Evolutionary conservation across 2,329 filamentous ascomycete species (phyloP).

Genomic region (Aspergillus carbonarius): DNA sequence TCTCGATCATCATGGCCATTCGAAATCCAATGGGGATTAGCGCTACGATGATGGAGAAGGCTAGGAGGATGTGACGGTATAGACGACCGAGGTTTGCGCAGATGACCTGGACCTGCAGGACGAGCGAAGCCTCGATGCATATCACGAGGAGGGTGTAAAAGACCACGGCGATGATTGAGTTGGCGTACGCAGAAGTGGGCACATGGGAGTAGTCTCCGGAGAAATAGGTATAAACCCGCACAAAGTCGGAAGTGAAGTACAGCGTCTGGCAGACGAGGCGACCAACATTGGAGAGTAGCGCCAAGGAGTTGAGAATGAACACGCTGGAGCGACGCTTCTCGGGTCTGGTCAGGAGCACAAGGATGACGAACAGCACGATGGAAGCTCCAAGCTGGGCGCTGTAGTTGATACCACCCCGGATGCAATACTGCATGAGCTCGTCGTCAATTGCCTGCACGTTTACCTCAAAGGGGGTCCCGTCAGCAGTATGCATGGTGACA

Average conservation of each 20-base stretch:
- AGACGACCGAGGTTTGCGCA: constrained; percentile 50
- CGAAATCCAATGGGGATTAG: constrained; percentile 55
- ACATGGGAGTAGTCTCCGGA: constrained; percentile 56
- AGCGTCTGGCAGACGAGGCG: constrained; percentile 48
- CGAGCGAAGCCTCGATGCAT: constrained; percentile 58
- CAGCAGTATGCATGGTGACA: constrained; percentile 47
- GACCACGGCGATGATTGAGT: constrained; percentile 50
- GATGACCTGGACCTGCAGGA: constrained; percentile 64
- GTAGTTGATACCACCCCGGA: constrained; percentile 61
- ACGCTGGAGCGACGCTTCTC: constrained; percentile 64
- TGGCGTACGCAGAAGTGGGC: constrained; percentile 43
- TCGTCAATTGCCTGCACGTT: constrained; percentile 46
- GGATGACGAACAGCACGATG: constrained; percentile 62
- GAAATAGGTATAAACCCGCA: constrained; percentile 62
- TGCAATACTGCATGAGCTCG: constrained; percentile 47
- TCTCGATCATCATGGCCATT: constrained; percentile 53
- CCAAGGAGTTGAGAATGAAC: constrained; percentile 64
- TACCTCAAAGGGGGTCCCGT: constrained; percentile 46
- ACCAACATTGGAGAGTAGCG: constrained; percentile 60
- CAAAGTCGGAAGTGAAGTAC: constrained; percentile 62
- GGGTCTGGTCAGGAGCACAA: constrained; percentile 65
- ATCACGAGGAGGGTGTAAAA: constrained; percentile 55
- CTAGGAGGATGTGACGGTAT: constrained; percentile 49
- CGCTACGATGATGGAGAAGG: constrained; percentile 50
- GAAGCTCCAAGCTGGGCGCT: constrained; percentile 69